phyloP scores from a whole-genome alignment of 2,329 filamentous ascomycete species.

The Cladophialophora psammophila region DNA sequence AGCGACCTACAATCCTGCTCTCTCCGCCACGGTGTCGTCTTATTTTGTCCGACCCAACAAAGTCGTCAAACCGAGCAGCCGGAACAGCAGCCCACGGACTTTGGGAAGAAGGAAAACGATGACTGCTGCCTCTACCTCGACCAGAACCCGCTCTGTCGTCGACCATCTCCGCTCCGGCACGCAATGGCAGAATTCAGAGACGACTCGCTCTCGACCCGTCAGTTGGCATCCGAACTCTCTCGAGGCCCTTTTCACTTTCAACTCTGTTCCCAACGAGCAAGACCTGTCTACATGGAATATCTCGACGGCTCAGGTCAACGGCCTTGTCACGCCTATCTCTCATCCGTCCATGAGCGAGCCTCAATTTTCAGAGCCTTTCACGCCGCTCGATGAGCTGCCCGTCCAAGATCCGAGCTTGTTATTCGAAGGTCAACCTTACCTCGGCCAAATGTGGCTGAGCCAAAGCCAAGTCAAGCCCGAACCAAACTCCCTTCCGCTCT shows the following conservation, averaged over 20 bases:
- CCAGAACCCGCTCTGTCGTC: conserved; percentile 35
- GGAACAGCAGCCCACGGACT: conserved; percentile 37
- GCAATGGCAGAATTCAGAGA: conserved; percentile 24
- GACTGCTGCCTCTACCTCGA: conserved; percentile 32
- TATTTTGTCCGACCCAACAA: conserved; percentile 37
- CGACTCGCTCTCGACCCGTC: conserved; percentile 34
- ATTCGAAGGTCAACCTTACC: conserved; percentile 17
- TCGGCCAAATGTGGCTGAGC: conserved; percentile 26
- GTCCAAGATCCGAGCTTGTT: conserved; percentile 17
- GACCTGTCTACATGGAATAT: conserved; percentile 26
- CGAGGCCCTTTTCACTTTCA: conserved; percentile 21
- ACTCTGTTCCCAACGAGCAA: conserved; percentile 14
- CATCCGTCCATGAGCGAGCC: conserved; percentile 37
- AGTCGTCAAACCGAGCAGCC: conserved; percentile 38
- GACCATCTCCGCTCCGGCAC: conserved; percentile 34
- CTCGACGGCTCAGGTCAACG: conserved; percentile 38
- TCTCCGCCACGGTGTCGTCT: conserved; percentile 30
- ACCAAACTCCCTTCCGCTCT: conserved; percentile 10
- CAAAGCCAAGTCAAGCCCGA: conserved; percentile 13
- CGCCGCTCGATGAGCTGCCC: conserved; percentile 35
- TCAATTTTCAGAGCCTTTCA: conserved; percentile 38
- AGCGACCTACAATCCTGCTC: conserved; percentile 20
- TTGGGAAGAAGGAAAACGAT: conserved; percentile 36
- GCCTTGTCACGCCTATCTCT: conserved; percentile 39
- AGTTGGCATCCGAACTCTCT: conserved; percentile 40